These are phyloP conservation scores for Phylloboletellus chloephorus DNA, from an alignment of 1,284 basidiomycete genomes.

Conservation along the genomic window DNA sequence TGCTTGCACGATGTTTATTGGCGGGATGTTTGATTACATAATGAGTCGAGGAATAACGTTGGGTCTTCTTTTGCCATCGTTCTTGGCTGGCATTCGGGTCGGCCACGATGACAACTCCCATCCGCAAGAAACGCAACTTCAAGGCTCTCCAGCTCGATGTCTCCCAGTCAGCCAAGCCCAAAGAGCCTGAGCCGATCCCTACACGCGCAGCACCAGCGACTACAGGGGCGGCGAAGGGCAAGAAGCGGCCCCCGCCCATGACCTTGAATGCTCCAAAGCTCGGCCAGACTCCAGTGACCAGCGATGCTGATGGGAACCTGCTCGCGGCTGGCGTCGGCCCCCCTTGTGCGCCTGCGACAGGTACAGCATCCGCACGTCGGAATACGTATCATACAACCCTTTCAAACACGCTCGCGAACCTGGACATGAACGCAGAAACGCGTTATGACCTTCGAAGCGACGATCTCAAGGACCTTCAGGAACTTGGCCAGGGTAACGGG, in stretches of 20 bases:
- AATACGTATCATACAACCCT: slow-evolving; percentile 68
- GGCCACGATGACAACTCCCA: slow-evolving; percentile 38
- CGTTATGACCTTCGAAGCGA: slow-evolving; percentile 75
- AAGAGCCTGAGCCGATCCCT: slow-evolving; percentile 36
- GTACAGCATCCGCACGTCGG: slow-evolving; percentile 40
- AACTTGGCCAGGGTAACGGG: slow-evolving; percentile 96
- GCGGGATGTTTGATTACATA: no score
- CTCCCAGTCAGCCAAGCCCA: slow-evolving; percentile 39
- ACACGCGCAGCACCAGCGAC: slow-evolving; percentile 34
- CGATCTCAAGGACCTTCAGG: slow-evolving; percentile 79
- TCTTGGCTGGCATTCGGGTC: slow-evolving; percentile 6
- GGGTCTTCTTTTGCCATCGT: no score
- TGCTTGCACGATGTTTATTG: no score
- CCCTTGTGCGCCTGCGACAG: slow-evolving; percentile 38
- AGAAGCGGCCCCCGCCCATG: slow-evolving; percentile 62
- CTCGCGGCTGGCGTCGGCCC: slow-evolving; percentile 36
- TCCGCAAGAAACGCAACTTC: slow-evolving; percentile 79
- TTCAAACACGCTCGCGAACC: slow-evolving; percentile 66
- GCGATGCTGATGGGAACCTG: slow-evolving; percentile 35
- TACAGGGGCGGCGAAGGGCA: slow-evolving; percentile 35
- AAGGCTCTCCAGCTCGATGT: slow-evolving; percentile 67
- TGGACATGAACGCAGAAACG: slow-evolving; percentile 71
- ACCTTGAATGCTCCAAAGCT: slow-evolving; percentile 44
- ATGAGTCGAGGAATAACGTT: slow-evolving; percentile 13
- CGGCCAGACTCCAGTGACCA: slow-evolving; percentile 39